Percentiles rank a stretch among this genome's conserved stretches.
Conservation (phyloP, 495 filamentous ascomycete species). For the Aspergillus ellipticus region DNA sequence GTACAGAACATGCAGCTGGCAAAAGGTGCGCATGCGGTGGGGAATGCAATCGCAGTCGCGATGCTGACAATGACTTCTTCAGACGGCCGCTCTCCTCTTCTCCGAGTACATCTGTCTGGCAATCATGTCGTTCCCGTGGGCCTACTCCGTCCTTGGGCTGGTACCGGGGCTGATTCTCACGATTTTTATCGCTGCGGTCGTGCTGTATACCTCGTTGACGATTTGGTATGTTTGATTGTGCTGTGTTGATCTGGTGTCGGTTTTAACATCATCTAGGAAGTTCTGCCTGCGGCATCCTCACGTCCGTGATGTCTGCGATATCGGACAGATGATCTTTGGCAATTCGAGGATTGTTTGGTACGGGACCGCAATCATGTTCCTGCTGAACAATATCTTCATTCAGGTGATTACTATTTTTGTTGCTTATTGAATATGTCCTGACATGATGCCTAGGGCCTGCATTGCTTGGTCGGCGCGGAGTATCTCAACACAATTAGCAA, state of each 20-base stretch:
- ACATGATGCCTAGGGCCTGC: constrained; percentile 53
- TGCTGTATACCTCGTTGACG: constrained; percentile 81
- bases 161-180: constrained; percentile 86
- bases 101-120: constrained; percentile 91
- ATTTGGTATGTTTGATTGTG: constrained; percentile 55
- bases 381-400: constrained; percentile 89
- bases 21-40: constrained; percentile 54
- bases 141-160: constrained; percentile 78
- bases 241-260: neutral
- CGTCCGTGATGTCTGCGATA: constrained; percentile 84
- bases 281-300: constrained; percentile 86
- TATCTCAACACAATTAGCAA: constrained; percentile 82
- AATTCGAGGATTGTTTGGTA: constrained; percentile 76
- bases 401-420: constrained; percentile 43
- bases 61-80: constrained; percentile 5
- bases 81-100: constrained; percentile 84
- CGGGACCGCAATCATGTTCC: constrained; percentile 80
- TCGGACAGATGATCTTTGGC: constrained; percentile 86
- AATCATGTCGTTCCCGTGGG: constrained; percentile 92
- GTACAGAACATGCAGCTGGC: constrained; percentile 88
- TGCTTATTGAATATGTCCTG: constrained; percentile 2
- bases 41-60: neutral
- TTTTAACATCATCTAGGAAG: constrained; percentile 46
- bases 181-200: constrained; percentile 65
- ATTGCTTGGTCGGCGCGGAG: constrained; percentile 73